Conservation (phyloP, 148 eudicot species). For the Rhododendron kiyosumense region DNA sequence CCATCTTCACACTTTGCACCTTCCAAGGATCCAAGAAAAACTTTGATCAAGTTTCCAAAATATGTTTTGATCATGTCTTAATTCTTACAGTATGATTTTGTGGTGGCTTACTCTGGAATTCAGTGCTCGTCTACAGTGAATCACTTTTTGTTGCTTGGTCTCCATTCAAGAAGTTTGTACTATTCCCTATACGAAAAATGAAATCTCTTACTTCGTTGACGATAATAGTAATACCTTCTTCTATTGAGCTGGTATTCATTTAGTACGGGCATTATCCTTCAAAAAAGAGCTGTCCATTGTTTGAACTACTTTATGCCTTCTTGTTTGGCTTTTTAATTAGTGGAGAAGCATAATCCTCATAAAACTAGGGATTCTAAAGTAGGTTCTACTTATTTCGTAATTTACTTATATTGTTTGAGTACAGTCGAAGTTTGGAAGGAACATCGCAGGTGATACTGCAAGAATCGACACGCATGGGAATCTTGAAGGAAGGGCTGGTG, state of each 20-base stretch:
- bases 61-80: background rate
- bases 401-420: background rate
- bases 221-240: background rate
- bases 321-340: background rate
- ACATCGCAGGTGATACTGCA: background rate
- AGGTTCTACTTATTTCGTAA: background rate
- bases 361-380: background rate
- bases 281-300: background rate
- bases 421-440: background rate
- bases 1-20: background rate
- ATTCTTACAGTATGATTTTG: background rate
- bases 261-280: background rate
- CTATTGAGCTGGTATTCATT: background rate
- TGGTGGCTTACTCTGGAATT: no score
- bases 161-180: no score
- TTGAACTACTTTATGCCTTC: background rate
- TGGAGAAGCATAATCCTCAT: background rate
- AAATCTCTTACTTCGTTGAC: background rate
- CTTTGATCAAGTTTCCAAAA: background rate
- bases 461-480: background rate
- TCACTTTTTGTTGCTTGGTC: background rate
- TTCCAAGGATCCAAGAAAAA: background rate
- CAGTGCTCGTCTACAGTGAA: background rate
- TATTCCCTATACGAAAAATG: background rate
- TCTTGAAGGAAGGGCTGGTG: background rate